phyloP scores from a whole-genome alignment of 768 basidiomycete species.

The Lactifluus pinguis region DNA sequence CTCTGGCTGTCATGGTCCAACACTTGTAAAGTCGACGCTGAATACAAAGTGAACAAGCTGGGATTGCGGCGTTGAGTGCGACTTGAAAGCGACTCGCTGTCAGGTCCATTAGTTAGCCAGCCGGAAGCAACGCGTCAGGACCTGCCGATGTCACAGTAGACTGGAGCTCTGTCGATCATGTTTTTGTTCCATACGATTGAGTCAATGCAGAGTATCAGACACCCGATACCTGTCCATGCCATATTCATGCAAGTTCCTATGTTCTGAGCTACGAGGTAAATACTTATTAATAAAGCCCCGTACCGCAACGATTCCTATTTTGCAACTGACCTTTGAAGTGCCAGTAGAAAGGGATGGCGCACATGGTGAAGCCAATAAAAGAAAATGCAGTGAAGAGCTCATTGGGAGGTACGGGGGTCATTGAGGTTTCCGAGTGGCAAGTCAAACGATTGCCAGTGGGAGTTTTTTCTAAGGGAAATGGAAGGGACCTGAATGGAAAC shows the following conservation, averaged over 20 bases:
- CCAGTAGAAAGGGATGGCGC: conserved; percentile 45
- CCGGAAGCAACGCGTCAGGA: neutral
- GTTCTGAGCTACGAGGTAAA: conserved; percentile 44
- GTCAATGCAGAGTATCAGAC: conserved; percentile 56
- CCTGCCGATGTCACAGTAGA: conserved; percentile 52
- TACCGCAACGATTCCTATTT: neutral
- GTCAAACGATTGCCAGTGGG: neutral
- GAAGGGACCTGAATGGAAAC: no score
- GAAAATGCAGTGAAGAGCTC: conserved; percentile 28
- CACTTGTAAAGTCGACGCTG: conserved; percentile 42
- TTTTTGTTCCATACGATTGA: conserved; percentile 61
- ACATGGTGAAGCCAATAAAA: conserved; percentile 40
- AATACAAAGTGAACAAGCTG: conserved; percentile 37
- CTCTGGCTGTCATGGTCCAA: conserved; percentile 27
- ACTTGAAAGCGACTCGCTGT: conserved; percentile 34
- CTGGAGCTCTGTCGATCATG: conserved; percentile 35
- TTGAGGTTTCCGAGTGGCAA: neutral
- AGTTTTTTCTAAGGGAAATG: no score
- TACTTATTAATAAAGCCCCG: neutral
- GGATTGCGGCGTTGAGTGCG: conserved; percentile 30
- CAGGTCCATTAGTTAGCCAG: neutral
- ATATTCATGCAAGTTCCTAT: conserved; percentile 68
- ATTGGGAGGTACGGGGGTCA: conserved; percentile 9
- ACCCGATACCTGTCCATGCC: conserved; percentile 50
- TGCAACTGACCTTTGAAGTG: conserved; percentile 37